Base-by-base conservation (phyloP, 495 filamentous ascomycete genomes). In the Astrothelium macrocarpum region DNA sequence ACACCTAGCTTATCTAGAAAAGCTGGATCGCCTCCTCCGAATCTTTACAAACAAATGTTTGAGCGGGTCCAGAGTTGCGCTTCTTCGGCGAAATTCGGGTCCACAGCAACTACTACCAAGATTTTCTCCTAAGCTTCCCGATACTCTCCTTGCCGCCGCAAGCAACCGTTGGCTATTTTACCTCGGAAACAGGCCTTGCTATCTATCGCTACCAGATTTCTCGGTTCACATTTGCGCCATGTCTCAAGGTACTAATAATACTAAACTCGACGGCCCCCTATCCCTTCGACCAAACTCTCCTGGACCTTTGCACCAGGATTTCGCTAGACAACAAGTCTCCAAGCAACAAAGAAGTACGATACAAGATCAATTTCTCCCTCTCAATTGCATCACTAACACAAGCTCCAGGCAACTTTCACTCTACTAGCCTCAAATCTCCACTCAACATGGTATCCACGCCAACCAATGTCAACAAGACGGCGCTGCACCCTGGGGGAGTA, bases 401-500 rank as follows among this genome's bases (percentile, higher is more conserved):
- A 28, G 20, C 9, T 56, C 16, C 29, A 56, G 49, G 49, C 16
- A 56, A 56, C 25, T 56, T 56, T 25, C 49, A 56, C 16, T 56
- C 49, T 16, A 56, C 49, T 7, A 56, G 49, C 49, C 49, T 56
- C 23, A 56, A 56, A 56, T 56, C 49, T 56, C 49, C 69, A 49
- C 49, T 56, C 49, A 56, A 25, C 16, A 82, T 86, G 90, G 87
- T 91, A 81, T 78, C 88, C 74, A 83, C 81, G 69, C 23, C 49
- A 3, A 20, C 49, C 20, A 85, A 82, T 70, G 91, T 95, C 67
- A 95, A 95, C 81, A 90, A 90, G 78, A 95, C 90, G 71, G 84
- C 83, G 66, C 84, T 95, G 72, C 88, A 97, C 82, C 93, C 93
- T 64, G 80, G 87, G 75, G 93, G 93, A 86, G 89, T 97, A 60